Evolutionary conservation across 2,329 filamentous ascomycete species (phyloP).

Genomic region (Lasiodiplodia hormozganensis): DNA sequence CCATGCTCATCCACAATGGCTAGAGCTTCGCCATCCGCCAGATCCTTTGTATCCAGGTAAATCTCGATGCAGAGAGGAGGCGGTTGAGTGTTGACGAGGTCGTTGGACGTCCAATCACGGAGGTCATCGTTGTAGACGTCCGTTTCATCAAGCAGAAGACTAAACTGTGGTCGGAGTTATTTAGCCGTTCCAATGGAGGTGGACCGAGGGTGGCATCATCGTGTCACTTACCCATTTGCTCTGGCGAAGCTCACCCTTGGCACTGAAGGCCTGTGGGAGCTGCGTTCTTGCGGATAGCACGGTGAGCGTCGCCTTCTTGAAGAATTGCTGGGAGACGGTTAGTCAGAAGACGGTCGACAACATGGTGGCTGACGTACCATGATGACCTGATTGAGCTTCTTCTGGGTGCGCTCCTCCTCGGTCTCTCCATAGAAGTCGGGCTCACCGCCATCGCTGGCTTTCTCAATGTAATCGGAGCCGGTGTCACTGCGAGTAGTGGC

Average conservation of each 20-base stretch:
- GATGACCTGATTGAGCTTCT: constrained; percentile 89
- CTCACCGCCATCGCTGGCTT: constrained; percentile 59
- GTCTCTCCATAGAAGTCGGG: constrained; percentile 49
- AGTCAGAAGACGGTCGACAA: constrained; percentile 32
- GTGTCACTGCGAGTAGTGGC: constrained; percentile 45
- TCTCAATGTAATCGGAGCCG: constrained; percentile 50
- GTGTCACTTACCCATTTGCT: constrained; percentile 81
- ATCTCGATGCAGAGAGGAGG: constrained; percentile 89
- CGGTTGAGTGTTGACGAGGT: constrained; percentile 77
- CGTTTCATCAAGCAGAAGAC: constrained; percentile 91
- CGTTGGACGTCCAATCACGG: constrained; percentile 79
- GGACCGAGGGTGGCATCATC: neutral
- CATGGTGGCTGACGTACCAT: constrained; percentile 64
- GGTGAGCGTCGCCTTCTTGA: constrained; percentile 83
- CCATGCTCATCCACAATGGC: constrained; percentile 88
- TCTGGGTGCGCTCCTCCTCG: constrained; percentile 44
- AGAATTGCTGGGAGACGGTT: constrained; percentile 74
- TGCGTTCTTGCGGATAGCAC: constrained; percentile 82
- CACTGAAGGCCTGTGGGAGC: constrained; percentile 64
- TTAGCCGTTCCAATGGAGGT: constrained; percentile 29
- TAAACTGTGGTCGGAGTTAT: constrained; percentile 70
- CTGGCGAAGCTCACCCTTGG: constrained; percentile 68
- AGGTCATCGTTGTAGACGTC: constrained; percentile 85
- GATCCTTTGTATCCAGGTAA: constrained; percentile 79
- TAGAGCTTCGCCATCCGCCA: constrained; percentile 84